Percentiles rank a stretch among this genome's conserved stretches.
These are phyloP conservation scores for Fragaria ananassa DNA, from an alignment of 306 rosid species.

Conservation along the genomic window DNA sequence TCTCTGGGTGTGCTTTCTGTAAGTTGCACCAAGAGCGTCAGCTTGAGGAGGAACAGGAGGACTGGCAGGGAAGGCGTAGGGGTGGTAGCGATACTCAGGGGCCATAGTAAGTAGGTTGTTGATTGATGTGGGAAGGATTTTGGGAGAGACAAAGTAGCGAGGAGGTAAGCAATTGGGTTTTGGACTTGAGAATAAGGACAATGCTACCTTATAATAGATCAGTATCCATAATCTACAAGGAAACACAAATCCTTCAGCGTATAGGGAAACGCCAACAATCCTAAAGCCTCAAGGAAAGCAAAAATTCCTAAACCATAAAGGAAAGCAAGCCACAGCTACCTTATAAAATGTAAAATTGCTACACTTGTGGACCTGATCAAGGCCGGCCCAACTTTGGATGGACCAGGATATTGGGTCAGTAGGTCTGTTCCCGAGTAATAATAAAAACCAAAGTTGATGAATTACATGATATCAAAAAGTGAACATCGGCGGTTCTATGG, in stretches of 20 bases:
- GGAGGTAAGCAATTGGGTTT: no score
- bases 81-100: slow-evolving; percentile 62
- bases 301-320: not conserved
- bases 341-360: no score
- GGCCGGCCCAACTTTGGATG: not conserved
- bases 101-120: slow-evolving; percentile 8
- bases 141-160: no score
- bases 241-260: not conserved
- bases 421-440: no score
- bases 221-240: not conserved
- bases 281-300: not conserved
- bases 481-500: not conserved
- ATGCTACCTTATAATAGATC: not conserved
- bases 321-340: no score
- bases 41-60: slow-evolving; percentile 67
- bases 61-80: slow-evolving; percentile 38
- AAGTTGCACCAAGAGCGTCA: slow-evolving; percentile 74
- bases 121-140: no score
- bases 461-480: no score
- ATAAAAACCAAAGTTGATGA: no score
- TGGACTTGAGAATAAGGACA: no score
- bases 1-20: slow-evolving; percentile 72
- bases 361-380: not conserved
- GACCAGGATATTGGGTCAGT: not conserved
- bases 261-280: not conserved